Evolutionary conservation across 1,284 basidiomycete genomes (phyloP), one percentile per base, ranked within the genome.

Genomic region (Meripilus lineatus): DNA sequence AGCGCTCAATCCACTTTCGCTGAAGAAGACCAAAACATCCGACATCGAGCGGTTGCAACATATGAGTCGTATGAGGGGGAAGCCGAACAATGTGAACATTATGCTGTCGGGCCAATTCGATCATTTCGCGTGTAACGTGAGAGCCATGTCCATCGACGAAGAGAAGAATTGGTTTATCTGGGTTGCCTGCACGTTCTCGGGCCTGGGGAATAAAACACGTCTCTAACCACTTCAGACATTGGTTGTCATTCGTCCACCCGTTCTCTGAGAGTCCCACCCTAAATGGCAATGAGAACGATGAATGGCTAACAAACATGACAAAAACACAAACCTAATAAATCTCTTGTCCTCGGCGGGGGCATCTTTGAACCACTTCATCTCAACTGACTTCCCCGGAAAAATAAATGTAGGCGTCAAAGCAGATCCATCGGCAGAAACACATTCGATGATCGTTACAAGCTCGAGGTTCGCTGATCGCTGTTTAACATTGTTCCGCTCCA

Each of bases 11-110:
- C 51, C 50, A 53, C 10, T 11, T 24, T 7, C 20, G 4, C 21
- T 42, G 36, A 3, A 54, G 32, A 1, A 38, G 48, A 1, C 45
- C 52, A 50, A 70, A 71, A 5, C 63, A 52, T 0, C 63, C 64
- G 25, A 70, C 65, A 57, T 71, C 66, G 8, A 66, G 58, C 1
- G 67, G 66, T 44, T 72, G 68, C 2, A 69, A 57, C 3, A 51
- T 47, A 41, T 71, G 65, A 0, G 67, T 72, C 0, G 62, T 69
- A 41, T 72, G 64, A 1, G 65, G 55, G 3, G 66, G 65, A 14
- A 71, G 60, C 21, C 59, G 62, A 36, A 63, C 50, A 13, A 72
- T 40, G 17, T 58, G 33, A 21, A 72, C 59, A 11, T 58, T 51
- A 26, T 66, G 34, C 33, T 57, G 23, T 2, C 42, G 8, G 2